phyloP scores from a whole-genome alignment of 352 stramenopile genomes.

The Phytophthora crassamura region DNA sequence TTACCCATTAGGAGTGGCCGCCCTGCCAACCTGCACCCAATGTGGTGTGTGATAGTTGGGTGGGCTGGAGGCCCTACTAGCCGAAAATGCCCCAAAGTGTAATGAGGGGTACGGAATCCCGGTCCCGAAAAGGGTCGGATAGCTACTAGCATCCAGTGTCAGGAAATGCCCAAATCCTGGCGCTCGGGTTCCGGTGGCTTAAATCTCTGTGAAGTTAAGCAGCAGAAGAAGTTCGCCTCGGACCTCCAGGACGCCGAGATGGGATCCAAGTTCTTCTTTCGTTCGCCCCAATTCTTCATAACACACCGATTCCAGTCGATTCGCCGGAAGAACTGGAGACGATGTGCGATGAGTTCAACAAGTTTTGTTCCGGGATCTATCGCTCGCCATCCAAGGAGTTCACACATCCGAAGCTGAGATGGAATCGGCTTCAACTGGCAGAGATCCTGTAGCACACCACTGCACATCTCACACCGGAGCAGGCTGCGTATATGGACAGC shows the following conservation, averaged over 20 bases:
- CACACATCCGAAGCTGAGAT: background rate
- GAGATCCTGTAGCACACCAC: background rate
- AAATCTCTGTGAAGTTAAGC: no score
- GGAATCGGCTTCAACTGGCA: background rate
- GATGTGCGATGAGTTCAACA: background rate
- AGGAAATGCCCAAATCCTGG: no score
- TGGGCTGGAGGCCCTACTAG: no score
- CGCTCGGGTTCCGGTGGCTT: no score
- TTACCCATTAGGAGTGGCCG: no score
- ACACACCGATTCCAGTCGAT: background rate
- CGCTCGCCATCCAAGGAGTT: background rate
- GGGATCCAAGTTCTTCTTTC: background rate
- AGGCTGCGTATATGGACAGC: background rate
- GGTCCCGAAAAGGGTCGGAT: no score
- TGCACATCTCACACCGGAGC: background rate
- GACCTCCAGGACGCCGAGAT: background rate
- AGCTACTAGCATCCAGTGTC: no score
- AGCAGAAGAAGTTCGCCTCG: background rate
- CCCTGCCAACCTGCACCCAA: no score
- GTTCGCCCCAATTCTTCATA: background rate
- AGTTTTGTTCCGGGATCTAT: background rate
- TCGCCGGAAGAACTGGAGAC: background rate
- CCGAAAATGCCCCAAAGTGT: no score
- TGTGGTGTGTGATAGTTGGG: no score
- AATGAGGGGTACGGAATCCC: no score